These are phyloP conservation scores for Tripterygium wilfordii DNA, from an alignment of 177 flowering plant species.

Conservation along the genomic window DNA sequence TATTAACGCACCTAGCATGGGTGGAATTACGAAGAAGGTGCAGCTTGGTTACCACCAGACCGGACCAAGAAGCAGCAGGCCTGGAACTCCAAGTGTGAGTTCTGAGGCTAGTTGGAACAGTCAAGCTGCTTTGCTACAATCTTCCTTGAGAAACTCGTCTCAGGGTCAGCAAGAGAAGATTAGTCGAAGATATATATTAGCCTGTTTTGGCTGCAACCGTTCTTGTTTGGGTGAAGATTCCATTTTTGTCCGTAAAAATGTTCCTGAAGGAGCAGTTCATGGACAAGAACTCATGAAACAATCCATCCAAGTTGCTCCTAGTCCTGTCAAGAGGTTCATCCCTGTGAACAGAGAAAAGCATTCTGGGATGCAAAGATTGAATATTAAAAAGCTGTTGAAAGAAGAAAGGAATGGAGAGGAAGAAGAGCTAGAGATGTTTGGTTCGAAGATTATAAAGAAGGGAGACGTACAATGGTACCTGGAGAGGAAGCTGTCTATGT, in stretches of 20 bases:
- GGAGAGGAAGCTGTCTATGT: conserved; percentile 44
- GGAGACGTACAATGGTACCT: conserved; percentile 27
- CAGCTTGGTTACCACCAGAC: conserved; percentile 4
- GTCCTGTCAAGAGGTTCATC: conserved; percentile 3
- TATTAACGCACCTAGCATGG: not conserved
- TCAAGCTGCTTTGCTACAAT: conserved; percentile 26
- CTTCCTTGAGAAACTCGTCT: conserved; percentile 11
- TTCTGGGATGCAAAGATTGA: not conserved
- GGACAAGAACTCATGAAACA: conserved; percentile 8
- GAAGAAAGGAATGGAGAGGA: conserved; percentile 8
- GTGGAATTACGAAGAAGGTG: conserved; percentile 7
- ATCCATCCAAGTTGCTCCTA: not conserved
- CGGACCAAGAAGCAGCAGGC: conserved; percentile 13
- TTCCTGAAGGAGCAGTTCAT: conserved; percentile 2
- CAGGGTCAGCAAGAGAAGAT: conserved; percentile 17
- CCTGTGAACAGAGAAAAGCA: conserved; percentile 14
- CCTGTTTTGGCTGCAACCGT: conserved; percentile 30
- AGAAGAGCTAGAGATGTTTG: conserved; percentile 40
- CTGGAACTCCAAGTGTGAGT: conserved; percentile 32
- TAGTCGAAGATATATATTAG: conserved; percentile 19
- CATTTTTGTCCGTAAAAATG: conserved; percentile 12
- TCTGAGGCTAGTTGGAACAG: conserved; percentile 42
- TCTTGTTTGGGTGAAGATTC: conserved; percentile 37
- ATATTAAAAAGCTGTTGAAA: not conserved
- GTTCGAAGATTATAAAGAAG: conserved; percentile 15